A percentile compares a stretch with the other conserved stretches of the same genome.
Evolutionary conservation across 331 rosid genomes (phyloP).

Genomic region (Acacia pycnantha): DNA sequence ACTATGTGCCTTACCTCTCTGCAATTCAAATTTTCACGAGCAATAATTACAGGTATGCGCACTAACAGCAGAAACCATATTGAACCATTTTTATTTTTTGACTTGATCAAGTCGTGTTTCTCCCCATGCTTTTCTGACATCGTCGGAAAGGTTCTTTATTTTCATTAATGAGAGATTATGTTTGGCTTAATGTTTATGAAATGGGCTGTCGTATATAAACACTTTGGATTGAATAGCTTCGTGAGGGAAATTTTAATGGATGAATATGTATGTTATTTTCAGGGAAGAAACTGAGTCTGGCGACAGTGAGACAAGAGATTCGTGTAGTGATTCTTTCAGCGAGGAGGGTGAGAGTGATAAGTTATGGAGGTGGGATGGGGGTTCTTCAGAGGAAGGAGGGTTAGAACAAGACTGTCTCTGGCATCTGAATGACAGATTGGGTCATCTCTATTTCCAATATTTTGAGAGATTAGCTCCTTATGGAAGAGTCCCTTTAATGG

Average conservation of each 20-base stretch:
- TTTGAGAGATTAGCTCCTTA: constrained; percentile 95
- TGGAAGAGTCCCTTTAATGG: constrained; percentile 96
- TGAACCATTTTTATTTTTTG: background rate
- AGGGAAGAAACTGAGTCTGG: constrained; percentile 88
- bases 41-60: constrained; percentile 60
- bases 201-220: background rate
- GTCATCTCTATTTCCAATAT: constrained; percentile 68
- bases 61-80: background rate
- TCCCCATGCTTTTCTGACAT: background rate
- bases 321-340: constrained; percentile 74
- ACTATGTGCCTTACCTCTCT: constrained; percentile 95
- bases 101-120: background rate
- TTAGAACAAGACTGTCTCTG: constrained; percentile 64
- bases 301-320: constrained; percentile 83
- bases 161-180: background rate
- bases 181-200: background rate
- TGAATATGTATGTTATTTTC: constrained; percentile 23
- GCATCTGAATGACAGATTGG: constrained; percentile 74
- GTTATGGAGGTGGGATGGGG: constrained; percentile 90
- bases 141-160: background rate
- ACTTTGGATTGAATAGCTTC: no score
- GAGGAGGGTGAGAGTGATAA: constrained; percentile 89
- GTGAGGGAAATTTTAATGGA: no score
- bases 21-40: constrained; percentile 91
- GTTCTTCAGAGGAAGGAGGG: constrained; percentile 86